phyloP scores from a whole-genome alignment of 2,329 filamentous ascomycete species.

The Neophaeococcomyces mojaviensis region DNA sequence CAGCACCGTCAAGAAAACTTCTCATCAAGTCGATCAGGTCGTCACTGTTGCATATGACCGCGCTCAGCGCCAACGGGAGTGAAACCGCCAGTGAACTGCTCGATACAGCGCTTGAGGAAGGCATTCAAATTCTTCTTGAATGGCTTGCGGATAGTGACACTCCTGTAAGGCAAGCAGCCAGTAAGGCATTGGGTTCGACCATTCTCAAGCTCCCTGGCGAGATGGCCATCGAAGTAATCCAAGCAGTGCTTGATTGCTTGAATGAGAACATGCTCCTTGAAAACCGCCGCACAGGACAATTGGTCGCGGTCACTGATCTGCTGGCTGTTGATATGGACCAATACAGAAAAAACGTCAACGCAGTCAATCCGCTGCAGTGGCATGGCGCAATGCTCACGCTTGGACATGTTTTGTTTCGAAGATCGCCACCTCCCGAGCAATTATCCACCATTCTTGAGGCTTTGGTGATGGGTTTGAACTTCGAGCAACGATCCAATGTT shows the following conservation, averaged over 20 bases:
- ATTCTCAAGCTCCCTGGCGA: conserved; percentile 69
- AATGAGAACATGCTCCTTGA: conserved; percentile 56
- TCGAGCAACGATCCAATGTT: conserved; percentile 79
- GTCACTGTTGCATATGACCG: conserved; percentile 58
- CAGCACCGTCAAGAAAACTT: conserved; percentile 72
- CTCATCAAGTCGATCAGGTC: conserved; percentile 79
- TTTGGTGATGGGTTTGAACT: conserved; percentile 70
- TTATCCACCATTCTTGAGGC: conserved; percentile 69
- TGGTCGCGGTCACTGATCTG: conserved; percentile 29
- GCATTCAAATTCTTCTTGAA: conserved; percentile 74
- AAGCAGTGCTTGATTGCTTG: conserved; percentile 67
- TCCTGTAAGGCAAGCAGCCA: conserved; percentile 80
- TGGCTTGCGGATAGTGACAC: conserved; percentile 80
- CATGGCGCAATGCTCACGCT: conserved; percentile 86
- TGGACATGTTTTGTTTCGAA: conserved; percentile 76
- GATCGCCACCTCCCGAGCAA: conserved; percentile 64
- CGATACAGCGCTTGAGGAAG: conserved; percentile 61
- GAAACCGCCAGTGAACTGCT: conserved; percentile 17
- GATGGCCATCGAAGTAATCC: conserved; percentile 80
- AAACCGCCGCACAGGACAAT: conserved; percentile 34
- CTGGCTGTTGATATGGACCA: conserved; percentile 28
- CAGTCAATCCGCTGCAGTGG: conserved; percentile 78
- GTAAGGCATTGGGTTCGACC: conserved; percentile 84
- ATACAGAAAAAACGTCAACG: conserved; percentile 53
- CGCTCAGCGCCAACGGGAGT: conserved; percentile 38